A percentile compares a stretch with the other conserved stretches of the same genome.
Conservation (phyloP, 2,329 filamentous ascomycete species). For the Diplodia scrobiculata region DNA sequence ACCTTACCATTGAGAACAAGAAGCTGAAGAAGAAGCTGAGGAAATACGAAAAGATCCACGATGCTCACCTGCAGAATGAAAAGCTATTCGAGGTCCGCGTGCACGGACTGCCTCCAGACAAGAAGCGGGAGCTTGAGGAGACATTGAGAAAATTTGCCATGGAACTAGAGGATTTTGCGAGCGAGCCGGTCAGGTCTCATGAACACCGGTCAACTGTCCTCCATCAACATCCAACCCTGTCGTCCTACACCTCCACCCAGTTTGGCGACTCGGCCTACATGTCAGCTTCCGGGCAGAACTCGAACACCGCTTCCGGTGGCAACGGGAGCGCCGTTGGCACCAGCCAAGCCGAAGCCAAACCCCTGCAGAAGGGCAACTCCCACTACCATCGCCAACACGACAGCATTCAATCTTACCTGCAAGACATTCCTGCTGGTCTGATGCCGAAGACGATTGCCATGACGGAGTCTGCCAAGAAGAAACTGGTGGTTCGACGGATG, state of each 20-base stretch:
- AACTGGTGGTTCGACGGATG: slow-evolving; percentile 71
- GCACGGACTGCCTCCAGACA: slow-evolving; percentile 69
- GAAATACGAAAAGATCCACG: slow-evolving; percentile 68
- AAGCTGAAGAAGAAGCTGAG: slow-evolving; percentile 72
- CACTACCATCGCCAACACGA: slow-evolving; percentile 37
- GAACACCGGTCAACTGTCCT: slow-evolving; percentile 52
- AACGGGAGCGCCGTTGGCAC: slow-evolving; percentile 36
- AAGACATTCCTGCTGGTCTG: slow-evolving; percentile 70
- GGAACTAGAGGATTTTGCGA: slow-evolving; percentile 4
- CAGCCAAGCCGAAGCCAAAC: slow-evolving; percentile 4
- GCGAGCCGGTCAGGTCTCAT: slow-evolving; percentile 40
- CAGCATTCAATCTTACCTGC: slow-evolving; percentile 69
- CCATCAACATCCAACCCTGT: slow-evolving; percentile 54
- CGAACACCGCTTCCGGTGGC: slow-evolving; percentile 40
- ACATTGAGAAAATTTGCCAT: slow-evolving; percentile 69
- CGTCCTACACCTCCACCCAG: slow-evolving; percentile 55
- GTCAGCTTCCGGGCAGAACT: slow-evolving; percentile 52
- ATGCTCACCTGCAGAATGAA: slow-evolving; percentile 69
- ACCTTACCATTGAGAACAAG: slow-evolving; percentile 82
- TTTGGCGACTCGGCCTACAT: slow-evolving; percentile 60
- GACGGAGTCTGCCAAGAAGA: slow-evolving; percentile 75
- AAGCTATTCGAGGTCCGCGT: slow-evolving; percentile 82
- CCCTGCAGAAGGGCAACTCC: slow-evolving; percentile 4
- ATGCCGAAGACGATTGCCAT: slow-evolving; percentile 62
- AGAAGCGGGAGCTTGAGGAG: slow-evolving; percentile 75